phyloP scores from a whole-genome alignment of 2,329 filamentous ascomycete species.

The Colletotrichum magnum region DNA sequence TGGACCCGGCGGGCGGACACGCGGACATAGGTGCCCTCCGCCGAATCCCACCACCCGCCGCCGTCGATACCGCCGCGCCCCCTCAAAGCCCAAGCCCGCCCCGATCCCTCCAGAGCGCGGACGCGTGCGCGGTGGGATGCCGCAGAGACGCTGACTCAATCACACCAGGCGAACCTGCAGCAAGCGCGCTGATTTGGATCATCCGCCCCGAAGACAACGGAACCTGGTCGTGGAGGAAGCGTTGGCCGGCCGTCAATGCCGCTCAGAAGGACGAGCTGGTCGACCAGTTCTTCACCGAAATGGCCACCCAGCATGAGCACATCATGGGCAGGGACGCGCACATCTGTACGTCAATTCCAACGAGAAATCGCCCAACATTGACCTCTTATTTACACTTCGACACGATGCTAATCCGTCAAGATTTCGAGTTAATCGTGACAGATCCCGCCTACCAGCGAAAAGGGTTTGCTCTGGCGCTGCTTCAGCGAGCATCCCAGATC shows the following conservation, averaged over 20 bases:
- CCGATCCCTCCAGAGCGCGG: no score
- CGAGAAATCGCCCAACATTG: no score
- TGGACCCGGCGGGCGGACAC: neutral
- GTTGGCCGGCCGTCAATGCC: slow-evolving; percentile 34
- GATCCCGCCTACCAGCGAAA: slow-evolving; percentile 38
- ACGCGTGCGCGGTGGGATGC: neutral
- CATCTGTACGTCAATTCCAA: slow-evolving; percentile 37
- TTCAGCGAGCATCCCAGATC: slow-evolving; percentile 17
- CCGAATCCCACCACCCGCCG: no score
- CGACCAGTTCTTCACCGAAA: slow-evolving; percentile 40
- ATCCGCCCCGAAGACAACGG: slow-evolving; percentile 33
- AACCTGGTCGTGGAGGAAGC: slow-evolving; percentile 34
- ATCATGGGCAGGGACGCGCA: slow-evolving; percentile 39
- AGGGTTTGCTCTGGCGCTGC: slow-evolving; percentile 39
- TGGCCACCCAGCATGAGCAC: slow-evolving; percentile 40
- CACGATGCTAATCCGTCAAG: neutral
- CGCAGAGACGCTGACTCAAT: neutral
- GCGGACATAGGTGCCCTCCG: neutral
- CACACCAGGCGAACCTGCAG: slow-evolving; percentile 11
- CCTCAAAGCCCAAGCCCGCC: no score
- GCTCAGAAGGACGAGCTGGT: slow-evolving; percentile 35
- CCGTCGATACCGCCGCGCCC: no score
- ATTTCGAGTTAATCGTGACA: slow-evolving; percentile 41
- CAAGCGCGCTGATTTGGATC: slow-evolving; percentile 33
- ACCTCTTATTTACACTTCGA: no score